A percentile compares a stretch with the other conserved stretches of the same genome.
Evolutionary conservation across 352 stramenopile species (phyloP).

Genomic region (Albugo laibachii): DNA sequence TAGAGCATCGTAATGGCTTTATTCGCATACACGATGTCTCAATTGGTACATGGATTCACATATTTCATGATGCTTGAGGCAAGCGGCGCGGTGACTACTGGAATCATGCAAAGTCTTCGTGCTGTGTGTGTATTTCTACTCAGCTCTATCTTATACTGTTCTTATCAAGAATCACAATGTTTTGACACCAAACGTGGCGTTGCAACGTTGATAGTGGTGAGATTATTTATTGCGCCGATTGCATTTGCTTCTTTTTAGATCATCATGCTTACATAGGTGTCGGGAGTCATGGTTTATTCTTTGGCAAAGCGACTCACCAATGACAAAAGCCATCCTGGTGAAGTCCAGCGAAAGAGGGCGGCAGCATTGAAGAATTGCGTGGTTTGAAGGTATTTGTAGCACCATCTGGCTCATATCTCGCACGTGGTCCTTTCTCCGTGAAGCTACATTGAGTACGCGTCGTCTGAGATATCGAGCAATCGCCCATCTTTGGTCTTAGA

Average conservation of each 20-base stretch:
- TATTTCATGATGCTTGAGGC: slow-evolving; percentile 74
- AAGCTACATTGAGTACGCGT: too few species aligned
- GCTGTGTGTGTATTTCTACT: slow-evolving; percentile 70
- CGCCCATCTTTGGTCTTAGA: too few species aligned
- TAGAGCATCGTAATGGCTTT: slow-evolving; percentile 40
- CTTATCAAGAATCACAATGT: slow-evolving; percentile 68
- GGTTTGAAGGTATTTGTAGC: too few species aligned
- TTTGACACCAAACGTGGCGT: slow-evolving; percentile 69
- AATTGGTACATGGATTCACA: slow-evolving; percentile 60
- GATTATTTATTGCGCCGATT: background rate
- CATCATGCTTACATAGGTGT: slow-evolving; percentile 7
- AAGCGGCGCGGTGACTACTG: slow-evolving; percentile 62
- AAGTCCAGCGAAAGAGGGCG: background rate
- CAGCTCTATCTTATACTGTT: slow-evolving; percentile 70
- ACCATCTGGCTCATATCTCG: too few species aligned
- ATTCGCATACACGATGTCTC: slow-evolving; percentile 48
- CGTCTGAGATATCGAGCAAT: too few species aligned
- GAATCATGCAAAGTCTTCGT: slow-evolving; percentile 76
- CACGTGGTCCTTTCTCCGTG: too few species aligned
- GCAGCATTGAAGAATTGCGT: too few species aligned
- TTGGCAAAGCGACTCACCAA: slow-evolving; percentile 47
- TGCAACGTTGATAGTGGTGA: slow-evolving; percentile 51
- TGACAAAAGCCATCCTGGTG: slow-evolving; percentile 9
- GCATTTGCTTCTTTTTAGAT: background rate
- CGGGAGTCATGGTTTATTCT: slow-evolving; percentile 72